Base-by-base conservation (phyloP, 768 basidiomycete species). In the Leccinum subgranulosum region DNA sequence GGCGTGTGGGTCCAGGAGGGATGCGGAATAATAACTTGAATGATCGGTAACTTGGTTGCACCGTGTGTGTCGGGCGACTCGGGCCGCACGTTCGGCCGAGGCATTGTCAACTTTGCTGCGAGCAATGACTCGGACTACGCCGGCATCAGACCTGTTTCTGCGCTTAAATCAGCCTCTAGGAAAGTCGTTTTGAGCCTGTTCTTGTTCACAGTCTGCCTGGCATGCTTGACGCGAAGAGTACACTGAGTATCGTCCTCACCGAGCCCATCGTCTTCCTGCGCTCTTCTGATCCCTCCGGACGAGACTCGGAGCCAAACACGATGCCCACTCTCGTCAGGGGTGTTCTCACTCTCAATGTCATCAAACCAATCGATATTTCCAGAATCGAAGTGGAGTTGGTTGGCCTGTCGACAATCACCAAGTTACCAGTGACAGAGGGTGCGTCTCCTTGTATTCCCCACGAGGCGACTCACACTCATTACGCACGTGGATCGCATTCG, bases 341-440 rank as follows among this genome's bases (percentile, higher is more conserved):
- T 1, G 70, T 91, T 4, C 76, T 91, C 56, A 82, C 81, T 3
- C 73, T 91, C 25, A 76, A 79, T 33, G 74, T 90, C 19, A 75
- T 74, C 31, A 97, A 97, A 70, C 87, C 95, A 1, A 94, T 85
- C 53, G 85, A 82, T 64, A 89, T 99, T 60, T 87, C 89, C 39
- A 90, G 84, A 62, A 94, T 99, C 53, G 87, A 88, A 53, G 79
- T 95, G 45, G 86, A 88, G 67, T 74, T 98, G 28, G 76, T 83
- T 29, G 95, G 90, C 4, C 84, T 80, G 55, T 77, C 84, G 15
- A 73, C 80, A 15, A 85, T 86, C 6, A 81, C 85, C 46, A 25
- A 25, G 25, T 93, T 89, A 87, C 87, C 90, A 11, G 19, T 23
- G 23, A 23, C 19, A 12, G 96, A 98, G 80, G 92, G 96, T 94